Evolutionary conservation across 352 stramenopile genomes (phyloP).

Genomic region (Phytophthora quininea): DNA sequence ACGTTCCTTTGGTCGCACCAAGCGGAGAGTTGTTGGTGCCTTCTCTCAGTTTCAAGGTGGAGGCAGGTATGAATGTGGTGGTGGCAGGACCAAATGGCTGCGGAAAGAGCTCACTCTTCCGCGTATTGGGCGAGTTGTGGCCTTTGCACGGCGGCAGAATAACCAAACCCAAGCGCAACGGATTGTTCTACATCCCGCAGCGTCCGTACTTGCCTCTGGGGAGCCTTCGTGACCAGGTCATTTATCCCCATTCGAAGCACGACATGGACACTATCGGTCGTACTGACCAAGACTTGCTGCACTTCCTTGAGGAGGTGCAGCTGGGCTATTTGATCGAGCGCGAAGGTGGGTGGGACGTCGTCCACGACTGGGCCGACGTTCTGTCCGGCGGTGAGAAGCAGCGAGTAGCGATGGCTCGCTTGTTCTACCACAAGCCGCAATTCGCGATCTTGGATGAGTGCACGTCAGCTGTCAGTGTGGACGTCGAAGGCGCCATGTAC

Average conservation of each 20-base stretch:
- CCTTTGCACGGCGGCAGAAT: slow-evolving; percentile 78
- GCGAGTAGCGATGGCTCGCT: slow-evolving; percentile 86
- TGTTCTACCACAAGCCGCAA: slow-evolving; percentile 92
- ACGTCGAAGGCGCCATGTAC: slow-evolving; percentile 91
- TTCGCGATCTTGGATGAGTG: slow-evolving; percentile 92
- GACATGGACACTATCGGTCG: slow-evolving; percentile 62
- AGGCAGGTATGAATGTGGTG: slow-evolving; percentile 90
- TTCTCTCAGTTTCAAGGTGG: slow-evolving; percentile 81
- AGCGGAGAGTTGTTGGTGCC: slow-evolving; percentile 89
- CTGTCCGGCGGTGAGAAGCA: slow-evolving; percentile 92
- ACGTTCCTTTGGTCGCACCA: slow-evolving; percentile 89
- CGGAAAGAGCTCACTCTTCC: slow-evolving; percentile 90
- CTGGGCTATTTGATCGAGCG: slow-evolving; percentile 77
- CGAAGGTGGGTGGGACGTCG: slow-evolving; percentile 78
- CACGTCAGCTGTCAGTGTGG: slow-evolving; percentile 83
- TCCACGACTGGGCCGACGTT: slow-evolving; percentile 89
- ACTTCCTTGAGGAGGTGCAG: slow-evolving; percentile 83
- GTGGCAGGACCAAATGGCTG: slow-evolving; percentile 86
- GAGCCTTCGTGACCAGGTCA: slow-evolving; percentile 88
- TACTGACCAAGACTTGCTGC: slow-evolving; percentile 69
- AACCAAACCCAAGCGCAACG: slow-evolving; percentile 79
- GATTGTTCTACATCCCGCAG: slow-evolving; percentile 92
- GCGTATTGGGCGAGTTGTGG: slow-evolving; percentile 89
- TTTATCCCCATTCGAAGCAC: slow-evolving; percentile 84
- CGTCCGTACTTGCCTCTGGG: slow-evolving; percentile 89